These are phyloP conservation scores for Polytrichum commune DNA, from an alignment of 225 moss, liverwort and hornwort species.

Conservation along the genomic window DNA sequence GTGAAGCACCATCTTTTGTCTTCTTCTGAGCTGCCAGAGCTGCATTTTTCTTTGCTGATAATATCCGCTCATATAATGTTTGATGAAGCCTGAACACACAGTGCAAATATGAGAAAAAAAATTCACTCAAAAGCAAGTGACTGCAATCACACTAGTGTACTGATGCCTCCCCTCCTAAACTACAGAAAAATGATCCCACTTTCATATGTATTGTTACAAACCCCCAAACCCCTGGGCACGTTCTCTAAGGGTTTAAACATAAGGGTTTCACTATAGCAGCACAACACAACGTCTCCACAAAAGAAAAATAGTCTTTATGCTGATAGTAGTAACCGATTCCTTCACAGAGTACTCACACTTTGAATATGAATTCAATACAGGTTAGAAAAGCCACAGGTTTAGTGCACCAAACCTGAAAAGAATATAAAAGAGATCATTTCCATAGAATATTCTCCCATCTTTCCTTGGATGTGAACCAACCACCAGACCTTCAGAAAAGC, in stretches of 20 bases:
- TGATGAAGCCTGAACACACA: constrained; percentile 44
- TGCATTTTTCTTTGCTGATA: constrained; percentile 87
- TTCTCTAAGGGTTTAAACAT: no score
- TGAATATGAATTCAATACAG: no score
- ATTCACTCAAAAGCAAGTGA: neutral
- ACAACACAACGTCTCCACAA: no score
- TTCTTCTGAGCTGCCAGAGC: constrained; percentile 68
- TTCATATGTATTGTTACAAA: no score
- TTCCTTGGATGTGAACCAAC: constrained; percentile 22
- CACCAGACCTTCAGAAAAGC: constrained; percentile 21
- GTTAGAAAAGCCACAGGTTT: no score
- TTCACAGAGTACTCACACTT: no score
- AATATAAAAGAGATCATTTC: constrained; percentile 78
- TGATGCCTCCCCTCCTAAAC: no score
- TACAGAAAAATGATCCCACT: no score
- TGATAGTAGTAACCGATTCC: no score
- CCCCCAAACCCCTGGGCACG: no score
- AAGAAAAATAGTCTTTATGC: no score
- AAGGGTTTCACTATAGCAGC: no score
- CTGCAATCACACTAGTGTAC: neutral
- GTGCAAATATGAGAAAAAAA: neutral
- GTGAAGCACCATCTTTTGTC: constrained; percentile 54
- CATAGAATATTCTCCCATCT: constrained; percentile 68
- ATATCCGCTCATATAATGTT: constrained; percentile 87
- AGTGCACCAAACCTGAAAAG: constrained; percentile 56